Conservation (phyloP, 1,284 basidiomycete species). For the Malassezia restricta region DNA sequence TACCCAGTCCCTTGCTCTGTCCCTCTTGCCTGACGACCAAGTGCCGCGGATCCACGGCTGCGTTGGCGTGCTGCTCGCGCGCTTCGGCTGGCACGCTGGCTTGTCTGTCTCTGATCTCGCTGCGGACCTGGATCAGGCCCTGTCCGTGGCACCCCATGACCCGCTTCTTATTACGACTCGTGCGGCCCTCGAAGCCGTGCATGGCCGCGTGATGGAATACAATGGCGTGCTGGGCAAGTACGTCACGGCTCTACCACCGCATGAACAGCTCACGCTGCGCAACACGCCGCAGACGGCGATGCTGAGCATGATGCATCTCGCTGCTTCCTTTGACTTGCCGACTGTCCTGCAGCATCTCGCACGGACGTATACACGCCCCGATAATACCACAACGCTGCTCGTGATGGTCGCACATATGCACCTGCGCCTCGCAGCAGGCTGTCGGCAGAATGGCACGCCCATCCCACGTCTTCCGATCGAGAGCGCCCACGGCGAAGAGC, state of each 20-base stretch:
- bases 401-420: conserved; percentile 5
- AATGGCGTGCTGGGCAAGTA: conserved; percentile 4
- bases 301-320: conserved; percentile 11
- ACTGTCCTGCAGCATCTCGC: conserved; percentile 8
- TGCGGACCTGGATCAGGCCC: conserved; percentile 57
- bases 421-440: conserved; percentile 4
- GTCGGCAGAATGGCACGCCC: background rate
- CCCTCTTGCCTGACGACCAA: background rate
- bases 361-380: background rate
- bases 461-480: conserved; percentile 3
- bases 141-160: conserved; percentile 5
- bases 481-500: background rate
- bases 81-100: conserved; percentile 65
- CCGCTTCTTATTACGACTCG: conserved; percentile 11
- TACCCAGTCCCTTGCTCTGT: background rate
- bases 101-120: conserved; percentile 63
- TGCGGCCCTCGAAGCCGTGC: conserved; percentile 5
- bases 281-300: conserved; percentile 1
- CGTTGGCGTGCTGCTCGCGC: conserved; percentile 62
- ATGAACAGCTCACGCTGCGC: conserved; percentile 1
- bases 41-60: conserved; percentile 56
- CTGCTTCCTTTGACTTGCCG: conserved; percentile 2
- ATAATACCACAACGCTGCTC: conserved; percentile 1
- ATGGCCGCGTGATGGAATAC: conserved; percentile 5
- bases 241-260: background rate